Conservation (phyloP, 202 grass and related monocot genomes). For the Panicum virgatum region DNA sequence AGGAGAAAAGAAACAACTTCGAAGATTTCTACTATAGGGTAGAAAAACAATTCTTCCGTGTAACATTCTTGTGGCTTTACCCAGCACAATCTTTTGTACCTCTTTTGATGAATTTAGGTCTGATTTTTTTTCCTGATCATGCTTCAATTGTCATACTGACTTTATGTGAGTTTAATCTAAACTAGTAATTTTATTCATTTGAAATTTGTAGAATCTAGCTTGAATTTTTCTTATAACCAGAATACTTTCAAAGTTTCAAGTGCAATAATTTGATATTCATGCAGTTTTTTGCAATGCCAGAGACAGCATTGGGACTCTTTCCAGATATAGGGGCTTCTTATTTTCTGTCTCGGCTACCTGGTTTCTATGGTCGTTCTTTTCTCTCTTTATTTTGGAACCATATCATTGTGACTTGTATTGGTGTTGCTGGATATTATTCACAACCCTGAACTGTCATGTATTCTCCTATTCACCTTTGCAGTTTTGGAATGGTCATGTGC, state of each 20-base stretch:
- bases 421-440: constrained; percentile 26
- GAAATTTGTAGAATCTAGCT: background rate
- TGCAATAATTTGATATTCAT: constrained; percentile 12
- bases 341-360: constrained; percentile 87
- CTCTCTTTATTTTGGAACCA: constrained; percentile 6
- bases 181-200: background rate
- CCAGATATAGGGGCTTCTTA: constrained; percentile 95
- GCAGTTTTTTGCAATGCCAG: constrained; percentile 98
- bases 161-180: background rate
- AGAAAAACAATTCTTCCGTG: background rate
- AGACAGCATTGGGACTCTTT: constrained; percentile 87
- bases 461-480: background rate
- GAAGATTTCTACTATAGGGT: background rate
- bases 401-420: background rate
- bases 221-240: constrained; percentile 2
- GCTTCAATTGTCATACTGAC: background rate
- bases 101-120: background rate
- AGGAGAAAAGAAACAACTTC: background rate
- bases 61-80: background rate
- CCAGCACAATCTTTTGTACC: constrained; percentile 9
- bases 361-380: constrained; percentile 72
- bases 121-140: background rate
- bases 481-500: constrained; percentile 13
- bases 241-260: background rate
- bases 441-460: background rate